These are phyloP conservation scores for Colletotrichum tabaci DNA, from an alignment of 2,329 filamentous ascomycete species.

Conservation along the genomic window DNA sequence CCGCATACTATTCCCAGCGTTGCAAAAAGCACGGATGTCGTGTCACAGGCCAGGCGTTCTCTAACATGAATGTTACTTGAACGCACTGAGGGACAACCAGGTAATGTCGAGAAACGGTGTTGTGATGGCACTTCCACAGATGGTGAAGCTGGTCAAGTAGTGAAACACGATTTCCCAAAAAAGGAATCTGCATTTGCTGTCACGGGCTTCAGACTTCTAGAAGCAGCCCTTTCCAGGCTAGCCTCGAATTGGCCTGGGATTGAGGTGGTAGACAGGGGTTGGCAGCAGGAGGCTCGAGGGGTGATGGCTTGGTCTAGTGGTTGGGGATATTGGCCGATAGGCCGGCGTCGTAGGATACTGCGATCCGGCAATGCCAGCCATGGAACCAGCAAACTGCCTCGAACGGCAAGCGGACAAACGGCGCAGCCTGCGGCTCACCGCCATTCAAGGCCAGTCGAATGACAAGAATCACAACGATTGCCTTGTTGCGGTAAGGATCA, in stretches of 20 bases:
- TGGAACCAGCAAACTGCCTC: not conserved
- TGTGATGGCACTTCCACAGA: not conserved
- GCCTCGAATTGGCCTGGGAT: not conserved
- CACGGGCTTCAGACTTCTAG: slow-evolving; percentile 14
- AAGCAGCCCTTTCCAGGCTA: slow-evolving; percentile 13
- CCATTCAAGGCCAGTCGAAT: slow-evolving; percentile 13
- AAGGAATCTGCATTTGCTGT: not conserved
- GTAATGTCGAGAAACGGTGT: not conserved
- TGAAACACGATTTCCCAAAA: not conserved
- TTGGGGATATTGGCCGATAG: slow-evolving; percentile 26
- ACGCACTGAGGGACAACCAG: not conserved
- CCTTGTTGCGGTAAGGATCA: slow-evolving; percentile 20
- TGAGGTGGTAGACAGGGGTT: slow-evolving; percentile 3
- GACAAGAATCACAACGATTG: not conserved
- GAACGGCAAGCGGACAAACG: slow-evolving; percentile 10
- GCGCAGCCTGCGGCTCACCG: slow-evolving; percentile 30
- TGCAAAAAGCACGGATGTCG: slow-evolving; percentile 20
- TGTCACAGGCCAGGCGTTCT: slow-evolving; percentile 37
- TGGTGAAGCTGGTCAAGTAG: not conserved
- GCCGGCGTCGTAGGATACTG: not conserved
- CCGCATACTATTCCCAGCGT: slow-evolving; percentile 39
- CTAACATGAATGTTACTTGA: slow-evolving; percentile 6
- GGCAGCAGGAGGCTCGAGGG: not conserved
- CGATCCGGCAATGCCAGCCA: not conserved
- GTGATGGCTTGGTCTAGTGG: slow-evolving; percentile 1